Conservation (phyloP, 768 basidiomycete species). For the Collybia sordida region DNA sequence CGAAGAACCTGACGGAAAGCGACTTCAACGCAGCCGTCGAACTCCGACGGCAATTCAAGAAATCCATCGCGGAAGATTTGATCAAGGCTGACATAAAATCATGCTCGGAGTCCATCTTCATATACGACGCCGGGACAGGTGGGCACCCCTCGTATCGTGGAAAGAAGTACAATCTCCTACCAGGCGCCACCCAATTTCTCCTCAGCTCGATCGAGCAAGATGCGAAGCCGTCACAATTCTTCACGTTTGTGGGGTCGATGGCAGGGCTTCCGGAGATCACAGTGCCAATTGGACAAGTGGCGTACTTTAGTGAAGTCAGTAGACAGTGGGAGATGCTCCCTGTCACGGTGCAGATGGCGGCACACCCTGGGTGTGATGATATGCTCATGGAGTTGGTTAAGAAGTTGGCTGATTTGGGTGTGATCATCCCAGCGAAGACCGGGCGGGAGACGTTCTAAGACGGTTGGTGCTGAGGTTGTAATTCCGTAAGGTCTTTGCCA, state of each 20-base stretch:
- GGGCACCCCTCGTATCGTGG: slow-evolving; percentile 34
- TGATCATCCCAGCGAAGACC: slow-evolving; percentile 21
- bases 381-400: slow-evolving; percentile 31
- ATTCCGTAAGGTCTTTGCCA: too few species aligned
- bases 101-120: slow-evolving; percentile 34
- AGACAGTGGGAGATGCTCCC: slow-evolving; percentile 32
- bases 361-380: slow-evolving; percentile 32
- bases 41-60: slow-evolving; percentile 23
- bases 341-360: slow-evolving; percentile 34
- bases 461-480: background rate
- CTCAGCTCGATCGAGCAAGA: slow-evolving; percentile 17
- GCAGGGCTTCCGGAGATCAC: slow-evolving; percentile 36
- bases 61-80: slow-evolving; percentile 21
- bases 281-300: slow-evolving; percentile 34
- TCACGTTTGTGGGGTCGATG: slow-evolving; percentile 36
- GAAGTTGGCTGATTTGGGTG: slow-evolving; percentile 23
- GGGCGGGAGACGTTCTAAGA: slow-evolving; percentile 21
- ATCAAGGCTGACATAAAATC: slow-evolving; percentile 27
- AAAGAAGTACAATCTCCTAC: slow-evolving; percentile 30
- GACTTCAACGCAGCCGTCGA: slow-evolving; percentile 26
- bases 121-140: slow-evolving; percentile 34
- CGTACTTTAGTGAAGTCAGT: slow-evolving; percentile 32
- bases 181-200: slow-evolving; percentile 26
- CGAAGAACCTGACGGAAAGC: slow-evolving; percentile 17
- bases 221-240: slow-evolving; percentile 22